Conservation (phyloP, 768 basidiomycete species). For the Amanita molliuscula region DNA sequence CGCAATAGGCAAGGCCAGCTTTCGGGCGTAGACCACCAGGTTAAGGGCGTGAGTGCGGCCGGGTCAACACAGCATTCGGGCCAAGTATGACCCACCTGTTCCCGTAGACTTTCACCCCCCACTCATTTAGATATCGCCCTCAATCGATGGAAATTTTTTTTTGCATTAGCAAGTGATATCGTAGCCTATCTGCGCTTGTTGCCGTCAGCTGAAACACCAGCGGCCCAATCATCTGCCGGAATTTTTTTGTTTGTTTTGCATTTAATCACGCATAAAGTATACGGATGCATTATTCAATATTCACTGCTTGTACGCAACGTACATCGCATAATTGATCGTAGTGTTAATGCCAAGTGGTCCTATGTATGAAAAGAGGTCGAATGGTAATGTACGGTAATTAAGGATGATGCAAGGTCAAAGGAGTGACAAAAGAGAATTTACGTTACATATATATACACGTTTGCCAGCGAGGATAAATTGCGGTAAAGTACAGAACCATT, state of each 20-base stretch:
- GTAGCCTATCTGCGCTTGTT: not conserved
- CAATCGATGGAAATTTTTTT: conserved; percentile 1
- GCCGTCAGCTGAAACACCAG: not conserved
- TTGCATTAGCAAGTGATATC: not conserved
- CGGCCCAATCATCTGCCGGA: not conserved
- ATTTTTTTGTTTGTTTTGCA: not conserved
- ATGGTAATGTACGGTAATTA: conserved; percentile 8
- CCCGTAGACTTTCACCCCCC: not conserved
- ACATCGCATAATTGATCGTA: conserved; percentile 3
- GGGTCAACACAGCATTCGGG: conserved; percentile 1
- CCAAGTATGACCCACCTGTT: conserved; percentile 1
- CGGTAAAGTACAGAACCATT: conserved; percentile 8
- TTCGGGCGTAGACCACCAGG: not conserved
- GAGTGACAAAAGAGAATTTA: conserved; percentile 1
- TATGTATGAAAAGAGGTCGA: not conserved
- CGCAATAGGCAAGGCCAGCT: not conserved
- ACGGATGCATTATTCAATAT: conserved; percentile 1
- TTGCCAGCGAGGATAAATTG: conserved; percentile 6
- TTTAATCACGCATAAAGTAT: not conserved
- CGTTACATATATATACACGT: conserved; percentile 7
- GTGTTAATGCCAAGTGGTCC: conserved; percentile 1
- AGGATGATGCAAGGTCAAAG: conserved; percentile 1
- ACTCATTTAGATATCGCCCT: not conserved
- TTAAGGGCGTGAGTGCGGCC: not conserved
- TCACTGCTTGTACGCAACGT: conserved; percentile 3